Percentiles rank a stretch among this genome's conserved stretches.
Conservation (phyloP, 2,329 filamentous ascomycete genomes). For the Pleurostoma richardsiae region DNA sequence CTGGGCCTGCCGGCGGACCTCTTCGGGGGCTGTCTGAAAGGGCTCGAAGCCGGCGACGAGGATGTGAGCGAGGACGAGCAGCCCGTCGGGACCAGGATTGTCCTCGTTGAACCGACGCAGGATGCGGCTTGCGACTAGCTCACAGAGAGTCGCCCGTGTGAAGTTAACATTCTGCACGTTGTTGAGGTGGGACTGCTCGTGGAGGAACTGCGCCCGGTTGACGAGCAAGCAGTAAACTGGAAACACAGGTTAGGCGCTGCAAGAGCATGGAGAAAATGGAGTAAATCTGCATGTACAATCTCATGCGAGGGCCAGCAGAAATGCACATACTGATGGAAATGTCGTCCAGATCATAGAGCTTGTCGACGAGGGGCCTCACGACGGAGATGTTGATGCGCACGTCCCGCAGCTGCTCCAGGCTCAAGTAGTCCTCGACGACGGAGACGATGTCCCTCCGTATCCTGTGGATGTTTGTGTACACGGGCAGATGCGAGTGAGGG, state of each 20-base stretch:
- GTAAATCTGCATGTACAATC: no score
- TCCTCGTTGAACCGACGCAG: constrained; percentile 76
- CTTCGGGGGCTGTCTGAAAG: constrained; percentile 73
- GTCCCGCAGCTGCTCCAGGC: constrained; percentile 71
- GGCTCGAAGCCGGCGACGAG: constrained; percentile 80
- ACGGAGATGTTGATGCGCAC: constrained; percentile 78
- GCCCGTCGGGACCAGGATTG: constrained; percentile 62
- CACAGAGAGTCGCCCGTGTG: constrained; percentile 73
- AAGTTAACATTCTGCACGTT: constrained; percentile 79
- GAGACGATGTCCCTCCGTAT: constrained; percentile 60
- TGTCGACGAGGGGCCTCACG: constrained; percentile 77
- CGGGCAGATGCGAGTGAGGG: constrained; percentile 58
- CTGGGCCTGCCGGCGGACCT: constrained; percentile 56
- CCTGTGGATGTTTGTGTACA: constrained; percentile 74
- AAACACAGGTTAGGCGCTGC: constrained; percentile 1
- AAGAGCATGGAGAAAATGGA: background rate
- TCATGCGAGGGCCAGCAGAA: no score
- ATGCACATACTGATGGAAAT: constrained; percentile 61
- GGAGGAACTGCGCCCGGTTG: constrained; percentile 73
- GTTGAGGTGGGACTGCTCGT: constrained; percentile 69
- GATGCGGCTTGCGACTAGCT: constrained; percentile 74
- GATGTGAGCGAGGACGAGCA: constrained; percentile 72
- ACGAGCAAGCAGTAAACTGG: constrained; percentile 78
- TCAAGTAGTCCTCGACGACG: constrained; percentile 59
- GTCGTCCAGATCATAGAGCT: constrained; percentile 73